A percentile compares a stretch with the other conserved stretches of the same genome.
Evolutionary conservation across 148 eudicot genomes (phyloP).

Genomic region (Rhododendron williamsianum): DNA sequence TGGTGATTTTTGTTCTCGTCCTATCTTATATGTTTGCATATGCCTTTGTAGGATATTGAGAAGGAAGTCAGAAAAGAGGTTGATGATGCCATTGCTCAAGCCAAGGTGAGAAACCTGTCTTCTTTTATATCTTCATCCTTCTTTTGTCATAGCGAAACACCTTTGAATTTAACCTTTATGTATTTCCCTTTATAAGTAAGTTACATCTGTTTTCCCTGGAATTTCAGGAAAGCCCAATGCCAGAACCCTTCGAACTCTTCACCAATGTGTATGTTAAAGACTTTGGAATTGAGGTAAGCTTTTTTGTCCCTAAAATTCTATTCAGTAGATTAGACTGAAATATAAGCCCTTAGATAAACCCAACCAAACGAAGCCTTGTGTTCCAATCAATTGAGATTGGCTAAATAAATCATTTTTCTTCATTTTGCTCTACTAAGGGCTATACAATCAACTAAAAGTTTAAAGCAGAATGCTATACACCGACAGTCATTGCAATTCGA

Average conservation of each 20-base stretch:
- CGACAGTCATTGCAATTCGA: neutral
- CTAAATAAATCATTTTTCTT: neutral
- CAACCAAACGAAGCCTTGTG: neutral
- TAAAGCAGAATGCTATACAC: neutral
- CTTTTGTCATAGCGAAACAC: neutral
- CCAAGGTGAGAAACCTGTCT: slow-evolving; percentile 36
- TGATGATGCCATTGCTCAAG: slow-evolving; percentile 51
- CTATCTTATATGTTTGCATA: slow-evolving; percentile 14
- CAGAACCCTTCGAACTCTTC: slow-evolving; percentile 71
- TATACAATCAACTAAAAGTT: neutral
- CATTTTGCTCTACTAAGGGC: neutral
- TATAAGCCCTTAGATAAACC: neutral
- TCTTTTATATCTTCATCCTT: neutral
- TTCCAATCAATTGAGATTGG: neutral
- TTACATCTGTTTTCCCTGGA: slow-evolving; percentile 1
- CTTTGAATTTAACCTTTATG: neutral
- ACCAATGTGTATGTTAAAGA: slow-evolving; percentile 85
- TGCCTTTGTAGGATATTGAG: slow-evolving; percentile 43
- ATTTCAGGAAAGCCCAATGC: slow-evolving; percentile 91
- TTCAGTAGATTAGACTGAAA: neutral
- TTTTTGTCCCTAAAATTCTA: neutral
- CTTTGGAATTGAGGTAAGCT: slow-evolving; percentile 67
- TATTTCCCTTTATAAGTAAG: neutral
- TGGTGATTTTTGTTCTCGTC: neutral
- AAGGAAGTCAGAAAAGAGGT: slow-evolving; percentile 51